Evolutionary conservation across 495 filamentous ascomycete genomes (phyloP).

Genomic region (Podospora comata): DNA sequence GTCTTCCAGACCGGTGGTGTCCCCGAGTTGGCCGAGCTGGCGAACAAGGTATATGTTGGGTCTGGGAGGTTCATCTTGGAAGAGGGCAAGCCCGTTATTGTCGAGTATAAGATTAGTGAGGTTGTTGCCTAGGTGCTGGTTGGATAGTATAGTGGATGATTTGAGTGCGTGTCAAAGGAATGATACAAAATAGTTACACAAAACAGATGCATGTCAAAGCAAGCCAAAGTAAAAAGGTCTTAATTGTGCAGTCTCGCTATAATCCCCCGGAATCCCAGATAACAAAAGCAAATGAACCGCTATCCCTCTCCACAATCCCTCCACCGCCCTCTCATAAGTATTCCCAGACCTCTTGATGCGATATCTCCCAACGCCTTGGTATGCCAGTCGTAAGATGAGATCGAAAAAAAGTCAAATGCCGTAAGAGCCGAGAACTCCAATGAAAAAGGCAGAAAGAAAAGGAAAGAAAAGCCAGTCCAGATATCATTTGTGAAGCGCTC

Average conservation of each 20-base stretch:
- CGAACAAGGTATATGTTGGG: conserved; percentile 53
- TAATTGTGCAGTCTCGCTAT: not conserved
- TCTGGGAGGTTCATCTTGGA: conserved; percentile 54
- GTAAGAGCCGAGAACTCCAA: not conserved
- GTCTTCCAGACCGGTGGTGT: conserved; percentile 55
- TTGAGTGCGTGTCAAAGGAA: not conserved
- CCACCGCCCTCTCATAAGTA: not conserved
- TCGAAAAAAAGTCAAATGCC: not conserved
- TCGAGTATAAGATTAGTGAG: conserved; percentile 61
- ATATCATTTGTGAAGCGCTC: not conserved
- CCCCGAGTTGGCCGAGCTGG: conserved; percentile 49
- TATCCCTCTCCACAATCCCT: not conserved
- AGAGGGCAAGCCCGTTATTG: conserved; percentile 49
- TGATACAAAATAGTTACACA: not conserved
- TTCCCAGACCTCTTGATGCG: not conserved
- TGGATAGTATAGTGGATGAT: not conserved
- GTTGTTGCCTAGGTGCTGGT: conserved; percentile 31
- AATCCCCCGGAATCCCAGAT: not conserved
- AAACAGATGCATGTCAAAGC: not conserved
- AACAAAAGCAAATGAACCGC: not conserved
- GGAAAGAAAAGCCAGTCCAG: not conserved
- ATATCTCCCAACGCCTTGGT: not conserved
- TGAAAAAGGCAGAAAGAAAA: not conserved
- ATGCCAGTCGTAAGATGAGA: not conserved
- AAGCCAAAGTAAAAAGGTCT: not conserved